Conservation (phyloP, 2,329 filamentous ascomycete species). For the Clarireedia paspali region DNA sequence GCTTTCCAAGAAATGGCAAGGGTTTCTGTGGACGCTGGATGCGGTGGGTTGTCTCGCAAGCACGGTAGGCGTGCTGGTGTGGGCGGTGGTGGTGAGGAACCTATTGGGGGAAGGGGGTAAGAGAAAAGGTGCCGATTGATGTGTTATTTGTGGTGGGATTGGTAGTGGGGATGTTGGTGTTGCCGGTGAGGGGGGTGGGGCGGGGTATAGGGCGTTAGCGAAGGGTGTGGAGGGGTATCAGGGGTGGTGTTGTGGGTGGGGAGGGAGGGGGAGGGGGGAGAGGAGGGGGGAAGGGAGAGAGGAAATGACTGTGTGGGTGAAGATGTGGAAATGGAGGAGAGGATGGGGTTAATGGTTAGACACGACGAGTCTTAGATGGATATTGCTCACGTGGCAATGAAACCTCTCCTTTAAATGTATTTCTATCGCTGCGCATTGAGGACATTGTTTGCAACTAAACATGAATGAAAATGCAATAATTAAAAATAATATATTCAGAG, state of each 20-base stretch:
- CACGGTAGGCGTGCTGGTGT: neutral
- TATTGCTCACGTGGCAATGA: neutral
- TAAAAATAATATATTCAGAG: neutral
- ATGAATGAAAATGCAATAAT: neutral
- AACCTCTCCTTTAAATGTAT: neutral
- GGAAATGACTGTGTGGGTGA: neutral
- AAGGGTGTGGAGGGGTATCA: neutral
- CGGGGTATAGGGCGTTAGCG: neutral
- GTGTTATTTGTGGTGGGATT: neutral
- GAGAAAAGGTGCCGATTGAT: neutral
- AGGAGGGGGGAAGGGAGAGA: neutral
- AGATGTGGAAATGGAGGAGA: neutral
- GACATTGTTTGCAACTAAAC: neutral
- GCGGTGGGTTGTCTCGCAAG: neutral
- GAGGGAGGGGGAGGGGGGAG: neutral
- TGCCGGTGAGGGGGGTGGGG: too few species aligned
- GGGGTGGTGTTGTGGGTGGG: neutral
- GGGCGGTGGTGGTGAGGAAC: neutral
- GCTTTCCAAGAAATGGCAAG: neutral
- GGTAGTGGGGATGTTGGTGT: neutral
- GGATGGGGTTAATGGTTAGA: neutral
- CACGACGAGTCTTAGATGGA: neutral
- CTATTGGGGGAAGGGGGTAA: neutral
- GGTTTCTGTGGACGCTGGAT: neutral
- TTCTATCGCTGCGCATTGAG: neutral